Conservation (phyloP, 805 yeast species). For the Tetrapisispora fleetii region DNA sequence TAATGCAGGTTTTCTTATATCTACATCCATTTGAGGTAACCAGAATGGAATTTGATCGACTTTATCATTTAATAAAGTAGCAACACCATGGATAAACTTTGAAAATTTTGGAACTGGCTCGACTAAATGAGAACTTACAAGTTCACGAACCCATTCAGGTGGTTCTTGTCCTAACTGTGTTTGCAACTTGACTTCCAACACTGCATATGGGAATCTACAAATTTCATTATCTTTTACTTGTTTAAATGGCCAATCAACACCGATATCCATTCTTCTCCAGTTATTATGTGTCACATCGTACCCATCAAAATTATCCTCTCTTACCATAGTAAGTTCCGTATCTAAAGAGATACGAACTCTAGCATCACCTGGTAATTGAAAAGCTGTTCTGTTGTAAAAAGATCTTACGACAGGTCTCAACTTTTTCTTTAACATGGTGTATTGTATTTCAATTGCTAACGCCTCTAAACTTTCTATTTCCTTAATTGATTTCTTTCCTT, state of each 20-base stretch:
- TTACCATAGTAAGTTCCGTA: slow-evolving; percentile 92
- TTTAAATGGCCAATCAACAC: slow-evolving; percentile 89
- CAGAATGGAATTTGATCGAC: slow-evolving; percentile 88
- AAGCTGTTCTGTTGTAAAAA: slow-evolving; percentile 95
- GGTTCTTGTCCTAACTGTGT: slow-evolving; percentile 99
- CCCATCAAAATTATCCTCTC: slow-evolving; percentile 96
- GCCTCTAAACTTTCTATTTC: slow-evolving; percentile 91
- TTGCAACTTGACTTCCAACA: slow-evolving; percentile 91
- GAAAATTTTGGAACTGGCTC: slow-evolving; percentile 98
- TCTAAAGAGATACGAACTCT: slow-evolving; percentile 97
- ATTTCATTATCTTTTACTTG: slow-evolving; percentile 79
- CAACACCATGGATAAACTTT: slow-evolving; percentile 93
- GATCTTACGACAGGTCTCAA: slow-evolving; percentile 92
- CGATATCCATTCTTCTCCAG: slow-evolving; percentile 98
- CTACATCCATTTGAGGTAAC: slow-evolving; percentile 95
- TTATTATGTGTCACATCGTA: slow-evolving; percentile 78
- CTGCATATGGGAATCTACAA: slow-evolving; percentile 95
- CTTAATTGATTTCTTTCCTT: slow-evolving; percentile 75
- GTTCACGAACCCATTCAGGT: slow-evolving; percentile 92
- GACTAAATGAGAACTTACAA: slow-evolving; percentile 84
- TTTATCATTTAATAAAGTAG: slow-evolving; percentile 77
- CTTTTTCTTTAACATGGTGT: slow-evolving; percentile 71
- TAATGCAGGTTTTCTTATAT: slow-evolving; percentile 75
- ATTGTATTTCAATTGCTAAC: slow-evolving; percentile 87
- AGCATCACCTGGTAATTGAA: slow-evolving; percentile 98